Base-by-base conservation (phyloP, 257 asterid species). In the Nicotiana sylvestris region DNA sequence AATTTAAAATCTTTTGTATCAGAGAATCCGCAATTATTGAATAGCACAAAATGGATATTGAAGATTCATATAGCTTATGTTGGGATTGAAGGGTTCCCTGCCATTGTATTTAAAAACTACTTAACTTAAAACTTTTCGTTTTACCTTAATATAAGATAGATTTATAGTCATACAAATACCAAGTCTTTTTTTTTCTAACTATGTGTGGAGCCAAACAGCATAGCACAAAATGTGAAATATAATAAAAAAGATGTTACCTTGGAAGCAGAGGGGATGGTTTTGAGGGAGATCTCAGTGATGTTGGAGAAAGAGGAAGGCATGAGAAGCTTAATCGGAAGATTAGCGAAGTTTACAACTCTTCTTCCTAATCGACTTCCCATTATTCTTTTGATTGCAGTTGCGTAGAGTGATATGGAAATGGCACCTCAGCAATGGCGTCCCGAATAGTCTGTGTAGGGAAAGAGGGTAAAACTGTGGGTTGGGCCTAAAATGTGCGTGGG, bases 241-340 rank as follows among this genome's bases (percentile, higher is more conserved):
- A 49, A 55, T 51, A 18, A 17, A 60, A 62, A 30, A 43, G 11
- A 77, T 6, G 15, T 68, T 56, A 93, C 98, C 98, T 95, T 95
- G 81, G 99, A 89, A 82, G 98, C 97, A 58, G 99, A 94, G 79
- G 98, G 98, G 80, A 94, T 94, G 68, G 98, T 95, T 86, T 95
- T 95, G 88, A 95, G 95, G 84, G 99, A 93, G 56, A 95, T 94
- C 89, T 95, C 98, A 16, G 93, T 86, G 57, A 95, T 95, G 76
- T 92, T 95, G 83, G 94, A 78, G 84, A 92, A 91, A 16, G 97
- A 88, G 25, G 98, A 82, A 46, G 99, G 99, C 99, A 95, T 95
- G 67, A 92, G 90, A 33, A 95, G 97, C 81, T 94, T 95, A 33
- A 95, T 94, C 5, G 99, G 98, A 46, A 94, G 87, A 69, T 95